Evolutionary conservation across 768 basidiomycete genomes (phyloP).

Genomic region (Galerina marginata): DNA sequence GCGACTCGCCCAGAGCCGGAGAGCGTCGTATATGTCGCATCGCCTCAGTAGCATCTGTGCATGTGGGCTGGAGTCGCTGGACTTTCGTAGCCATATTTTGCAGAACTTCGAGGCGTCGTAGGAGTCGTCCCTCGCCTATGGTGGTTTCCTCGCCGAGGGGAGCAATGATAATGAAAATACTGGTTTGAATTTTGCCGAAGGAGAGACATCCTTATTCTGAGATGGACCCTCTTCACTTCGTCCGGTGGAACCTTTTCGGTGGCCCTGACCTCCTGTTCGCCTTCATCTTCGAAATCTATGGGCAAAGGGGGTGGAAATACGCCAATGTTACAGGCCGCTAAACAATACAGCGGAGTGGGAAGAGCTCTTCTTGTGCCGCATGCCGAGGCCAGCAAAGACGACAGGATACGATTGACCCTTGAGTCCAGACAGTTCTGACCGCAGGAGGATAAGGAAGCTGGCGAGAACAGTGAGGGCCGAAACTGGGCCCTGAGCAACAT

Average conservation of each 20-base stretch:
- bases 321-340: slow-evolving; percentile 75
- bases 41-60: slow-evolving; percentile 60
- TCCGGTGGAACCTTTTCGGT: slow-evolving; percentile 17
- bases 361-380: slow-evolving; percentile 67
- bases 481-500: slow-evolving; percentile 76
- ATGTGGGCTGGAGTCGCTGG: slow-evolving; percentile 54
- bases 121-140: slow-evolving; percentile 46
- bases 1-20: slow-evolving; percentile 16
- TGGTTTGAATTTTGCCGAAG: slow-evolving; percentile 55
- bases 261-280: slow-evolving; percentile 29
- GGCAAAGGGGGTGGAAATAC: slow-evolving; percentile 62
- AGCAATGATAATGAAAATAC: slow-evolving; percentile 59
- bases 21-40: slow-evolving; percentile 44
- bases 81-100: slow-evolving; percentile 61
- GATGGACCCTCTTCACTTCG: slow-evolving; percentile 43
- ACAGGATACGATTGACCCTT: slow-evolving; percentile 50
- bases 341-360: slow-evolving; percentile 61
- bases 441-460: slow-evolving; percentile 67
- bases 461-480: slow-evolving; percentile 78
- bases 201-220: slow-evolving; percentile 56
- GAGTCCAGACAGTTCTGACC: slow-evolving; percentile 55
- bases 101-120: slow-evolving; percentile 54
- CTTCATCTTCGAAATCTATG: slow-evolving; percentile 30
- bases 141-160: slow-evolving; percentile 42
- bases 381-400: slow-evolving; percentile 55